Evolutionary conservation across 371 early-diverging fungal genomes (phyloP).

Genomic region (Mortierella sp.): DNA sequence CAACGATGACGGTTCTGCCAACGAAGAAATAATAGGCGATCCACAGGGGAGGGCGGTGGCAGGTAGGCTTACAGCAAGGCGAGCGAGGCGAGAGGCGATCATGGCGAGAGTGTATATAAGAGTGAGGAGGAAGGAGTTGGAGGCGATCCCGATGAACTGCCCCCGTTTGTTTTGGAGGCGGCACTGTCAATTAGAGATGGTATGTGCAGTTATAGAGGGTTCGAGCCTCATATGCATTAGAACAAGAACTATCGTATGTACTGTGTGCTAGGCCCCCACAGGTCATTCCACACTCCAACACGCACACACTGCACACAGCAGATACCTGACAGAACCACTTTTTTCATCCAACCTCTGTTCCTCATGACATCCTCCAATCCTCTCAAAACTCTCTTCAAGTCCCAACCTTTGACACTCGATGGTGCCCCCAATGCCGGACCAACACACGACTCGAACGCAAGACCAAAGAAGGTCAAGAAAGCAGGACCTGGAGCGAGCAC

Average conservation of each 20-base stretch:
- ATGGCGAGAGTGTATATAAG: slow-evolving; percentile 17
- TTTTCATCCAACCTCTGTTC: not conserved
- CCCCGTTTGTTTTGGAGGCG: slow-evolving; percentile 13
- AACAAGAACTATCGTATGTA: not conserved
- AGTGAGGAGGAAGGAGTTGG: slow-evolving; percentile 2
- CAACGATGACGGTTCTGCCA: too few relatives aligned
- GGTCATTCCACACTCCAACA: too few relatives aligned
- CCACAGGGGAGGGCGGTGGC: not conserved
- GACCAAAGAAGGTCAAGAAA: slow-evolving; percentile 16
- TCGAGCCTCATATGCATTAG: not conserved
- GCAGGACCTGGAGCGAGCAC: slow-evolving; percentile 1
- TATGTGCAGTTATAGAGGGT: slow-evolving; percentile 5
- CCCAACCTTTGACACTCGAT: slow-evolving; percentile 1
- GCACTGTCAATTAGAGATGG: slow-evolving; percentile 3
- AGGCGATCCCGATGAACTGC: slow-evolving; percentile 18
- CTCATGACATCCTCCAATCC: slow-evolving; percentile 10
- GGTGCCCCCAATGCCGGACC: not conserved
- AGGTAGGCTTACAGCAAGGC: slow-evolving; percentile 35
- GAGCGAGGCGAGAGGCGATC: slow-evolving; percentile 38
- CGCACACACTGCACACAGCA: not conserved
- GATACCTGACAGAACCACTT: not conserved
- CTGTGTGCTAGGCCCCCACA: not conserved
- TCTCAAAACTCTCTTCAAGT: slow-evolving; percentile 11
- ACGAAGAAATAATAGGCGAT: not conserved
- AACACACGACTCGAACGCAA: not conserved